Percentiles rank a stretch among this genome's conserved stretches.
phyloP scores from a whole-genome alignment of 2,329 filamentous ascomycete genomes.

The Ophiocordyceps unilateralis region DNA sequence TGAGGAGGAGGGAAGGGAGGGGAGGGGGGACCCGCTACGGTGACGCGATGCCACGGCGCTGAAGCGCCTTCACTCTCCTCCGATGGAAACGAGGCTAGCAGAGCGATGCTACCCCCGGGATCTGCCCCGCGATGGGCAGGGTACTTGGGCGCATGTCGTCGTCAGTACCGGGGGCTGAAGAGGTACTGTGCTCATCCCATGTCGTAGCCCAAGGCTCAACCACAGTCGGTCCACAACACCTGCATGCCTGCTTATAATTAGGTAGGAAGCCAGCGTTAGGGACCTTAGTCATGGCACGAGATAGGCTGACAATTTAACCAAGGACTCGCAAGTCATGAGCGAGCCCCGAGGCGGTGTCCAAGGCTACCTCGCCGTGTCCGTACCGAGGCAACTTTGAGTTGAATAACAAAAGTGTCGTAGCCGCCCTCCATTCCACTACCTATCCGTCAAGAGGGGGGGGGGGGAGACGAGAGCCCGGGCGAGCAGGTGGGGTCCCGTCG shows the following conservation, averaged over 20 bases:
- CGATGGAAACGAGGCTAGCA: background rate
- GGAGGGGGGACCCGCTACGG: background rate
- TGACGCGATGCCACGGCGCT: background rate
- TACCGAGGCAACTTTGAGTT: too few relatives aligned
- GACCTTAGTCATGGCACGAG: background rate
- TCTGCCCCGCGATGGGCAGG: background rate
- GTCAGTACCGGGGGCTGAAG: background rate
- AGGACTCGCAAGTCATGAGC: background rate
- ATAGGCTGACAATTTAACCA: background rate
- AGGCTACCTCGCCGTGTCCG: background rate
- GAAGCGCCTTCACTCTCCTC: background rate
- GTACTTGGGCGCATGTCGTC: background rate
- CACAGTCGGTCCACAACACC: background rate
- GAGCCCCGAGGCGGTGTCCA: too few relatives aligned
- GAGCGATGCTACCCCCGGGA: background rate
- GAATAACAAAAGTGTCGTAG: too few relatives aligned
- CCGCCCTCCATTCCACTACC: too few relatives aligned
- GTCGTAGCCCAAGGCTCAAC: background rate
- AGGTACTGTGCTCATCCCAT: background rate
- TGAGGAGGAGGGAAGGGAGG: too few relatives aligned
- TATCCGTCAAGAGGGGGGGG: too few relatives aligned
- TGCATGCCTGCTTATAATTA: background rate
- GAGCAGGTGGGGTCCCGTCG: slow-evolving; percentile 1
- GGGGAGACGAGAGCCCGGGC: too few relatives aligned
- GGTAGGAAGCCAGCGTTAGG: background rate